These are phyloP conservation scores for Steccherinum ochraceum DNA, from an alignment of 768 basidiomycete species.

Conservation along the genomic window DNA sequence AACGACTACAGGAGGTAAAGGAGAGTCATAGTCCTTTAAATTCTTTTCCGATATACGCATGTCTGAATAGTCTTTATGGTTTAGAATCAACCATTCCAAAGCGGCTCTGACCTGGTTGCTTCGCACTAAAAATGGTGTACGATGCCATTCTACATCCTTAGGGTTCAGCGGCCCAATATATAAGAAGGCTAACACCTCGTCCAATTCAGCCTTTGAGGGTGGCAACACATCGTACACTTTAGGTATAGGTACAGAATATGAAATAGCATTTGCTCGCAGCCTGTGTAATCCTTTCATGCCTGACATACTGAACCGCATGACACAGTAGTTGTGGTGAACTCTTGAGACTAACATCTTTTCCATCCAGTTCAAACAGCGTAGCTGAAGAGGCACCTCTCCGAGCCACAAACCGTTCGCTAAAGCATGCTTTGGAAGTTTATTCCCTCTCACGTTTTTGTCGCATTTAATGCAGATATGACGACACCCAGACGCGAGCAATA, in stretches of 20 bases:
- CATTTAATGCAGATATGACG: not conserved
- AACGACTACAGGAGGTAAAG: constrained; percentile 16
- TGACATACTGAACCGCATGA: constrained; percentile 8
- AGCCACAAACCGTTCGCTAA: constrained; percentile 6
- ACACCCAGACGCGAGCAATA: not conserved
- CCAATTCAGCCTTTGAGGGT: constrained; percentile 24
- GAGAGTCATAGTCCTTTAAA: constrained; percentile 13
- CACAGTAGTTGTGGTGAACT: constrained; percentile 12
- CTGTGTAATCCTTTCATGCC: constrained; percentile 13
- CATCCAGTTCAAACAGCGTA: not conserved
- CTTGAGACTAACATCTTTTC: constrained; percentile 14
- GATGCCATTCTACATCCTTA: constrained; percentile 18
- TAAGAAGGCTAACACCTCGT: constrained; percentile 24
- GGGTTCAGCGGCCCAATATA: constrained; percentile 25
- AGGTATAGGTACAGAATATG: constrained; percentile 24
- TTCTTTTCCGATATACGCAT: constrained; percentile 13
- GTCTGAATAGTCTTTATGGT: constrained; percentile 11
- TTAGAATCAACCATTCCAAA: constrained; percentile 12
- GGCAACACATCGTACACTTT: constrained; percentile 29
- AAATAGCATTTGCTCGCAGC: constrained; percentile 29
- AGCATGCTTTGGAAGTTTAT: not conserved
- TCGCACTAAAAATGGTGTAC: constrained; percentile 14
- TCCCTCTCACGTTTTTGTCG: not conserved
- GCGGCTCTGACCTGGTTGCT: constrained; percentile 6
- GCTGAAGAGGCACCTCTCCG: constrained; percentile 1